Evolutionary conservation across 2,329 filamentous ascomycete genomes (phyloP), one percentile per base, ranked within the genome.

Genomic region (Fusarium keratoplasticum): DNA sequence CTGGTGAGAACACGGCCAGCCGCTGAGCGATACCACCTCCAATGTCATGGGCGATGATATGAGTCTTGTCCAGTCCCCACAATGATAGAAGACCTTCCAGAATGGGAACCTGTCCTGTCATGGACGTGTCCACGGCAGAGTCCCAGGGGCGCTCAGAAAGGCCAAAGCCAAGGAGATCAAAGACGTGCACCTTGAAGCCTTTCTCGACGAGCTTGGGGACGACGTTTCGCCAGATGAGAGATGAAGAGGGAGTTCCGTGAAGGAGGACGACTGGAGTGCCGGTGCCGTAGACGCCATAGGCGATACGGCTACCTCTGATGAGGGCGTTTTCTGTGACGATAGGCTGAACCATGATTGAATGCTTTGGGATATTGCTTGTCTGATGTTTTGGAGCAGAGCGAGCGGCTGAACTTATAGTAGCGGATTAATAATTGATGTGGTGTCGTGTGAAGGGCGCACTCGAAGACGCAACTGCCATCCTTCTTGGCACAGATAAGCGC

Each of bases 181-280:
- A 82, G 22, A 80, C 38, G 10, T 80, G 73, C 2, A 76, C 77
- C 52, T 78, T 78, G 38, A 71, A 80, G 11, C 75, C 79, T 1
- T 69, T 44, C 4, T 61, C n/a, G 0, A 74, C 66, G 2, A 82
- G 73, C 1, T 60, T 58, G 0, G 80, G 79, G 13, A 78, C 25
- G 5, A 82, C 61, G n/a, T 78, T 77, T n/a, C 79, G 75, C 80
- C 78, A 82, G 5, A 82, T 82, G 2, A 82, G 76, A 3, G 80
- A 82, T 2, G 80, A 81, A 2, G 80, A 82, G 0, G 81, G 80
- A 0, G 80, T 82, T 52, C 80, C 80, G 42, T 82, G 81, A 18
- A 82, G 64, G 36, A 82, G 72, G 22, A 82, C 74, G 10, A 81
- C 65, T 8, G 79, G 80, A 1, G 74, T 64, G 10, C 78, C 78